Evolutionary conservation across 345 rosid species (phyloP), one percentile per base, ranked within the genome.

Genomic region (Noccaea bulbosa): DNA sequence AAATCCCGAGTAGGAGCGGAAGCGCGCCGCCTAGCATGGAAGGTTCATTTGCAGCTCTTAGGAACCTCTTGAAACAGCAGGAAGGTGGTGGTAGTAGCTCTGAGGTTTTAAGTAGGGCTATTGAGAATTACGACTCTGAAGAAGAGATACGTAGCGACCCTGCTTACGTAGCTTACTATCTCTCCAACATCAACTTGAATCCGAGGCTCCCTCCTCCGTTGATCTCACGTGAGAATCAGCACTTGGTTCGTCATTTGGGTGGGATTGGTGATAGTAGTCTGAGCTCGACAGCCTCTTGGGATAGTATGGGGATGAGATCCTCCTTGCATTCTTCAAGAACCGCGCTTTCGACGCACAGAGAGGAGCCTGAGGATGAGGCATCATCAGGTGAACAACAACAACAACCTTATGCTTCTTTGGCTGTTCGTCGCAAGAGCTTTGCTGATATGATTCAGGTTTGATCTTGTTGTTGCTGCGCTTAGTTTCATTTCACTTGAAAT

Each of bases 21-120:
- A 93, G 98, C 55, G 98, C 98, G 7, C 97, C 98, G 5, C 98
- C 98, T 49, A 93, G 91, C 65, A 88, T 93, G 92, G 98, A 93
- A 84, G 97, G 98, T 39, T 93, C 98, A 43, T 79, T 88, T 80
- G 86, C 95, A 65, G 89, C 97, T 62, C 70, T 90, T 68, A 88
- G 87, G 49, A 83, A 83, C 69, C 86, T 90, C 63, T 81, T 90
- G 73, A 83, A 87, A 56, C 88, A 82, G 67, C 84, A 88, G 30
- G 87, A 83, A 71, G 72, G 76, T 69, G 72, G 74, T 77, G 72
- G 76, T 69, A 73, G 74, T 77, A 83, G 80, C 81, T 68, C 87
- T 73, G 87, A 83, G 65, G 86, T 81, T 70, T 81, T 93, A 67
- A 81, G 83, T 75, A 81, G 77, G 72, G 80, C 79, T 37, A 73